Percentiles rank a stretch among this genome's conserved stretches.
Conservation (phyloP, 257 asterid genomes). For the Salvia rosmarinus region DNA sequence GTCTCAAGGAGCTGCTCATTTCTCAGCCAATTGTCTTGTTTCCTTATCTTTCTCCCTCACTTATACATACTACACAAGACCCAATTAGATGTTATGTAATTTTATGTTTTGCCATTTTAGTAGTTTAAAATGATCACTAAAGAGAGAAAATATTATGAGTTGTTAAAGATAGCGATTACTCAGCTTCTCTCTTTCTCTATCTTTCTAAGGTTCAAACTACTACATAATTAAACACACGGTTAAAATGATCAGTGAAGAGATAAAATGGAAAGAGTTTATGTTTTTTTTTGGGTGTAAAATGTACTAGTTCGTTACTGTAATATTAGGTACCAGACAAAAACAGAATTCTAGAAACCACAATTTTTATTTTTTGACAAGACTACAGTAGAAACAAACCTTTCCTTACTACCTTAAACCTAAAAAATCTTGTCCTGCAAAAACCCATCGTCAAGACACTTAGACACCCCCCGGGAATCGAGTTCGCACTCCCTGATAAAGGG, state of each 20-base stretch:
- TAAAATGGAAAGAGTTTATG: no score
- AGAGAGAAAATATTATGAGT: background rate
- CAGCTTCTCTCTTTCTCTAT: no score
- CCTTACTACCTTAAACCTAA: background rate
- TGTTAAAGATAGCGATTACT: no score
- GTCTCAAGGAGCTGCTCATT: slow-evolving; percentile 64
- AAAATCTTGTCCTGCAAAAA: slow-evolving; percentile 17
- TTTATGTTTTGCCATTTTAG: background rate
- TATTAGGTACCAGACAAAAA: background rate
- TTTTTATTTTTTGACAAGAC: background rate
- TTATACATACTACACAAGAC: background rate
- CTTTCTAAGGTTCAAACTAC: no score
- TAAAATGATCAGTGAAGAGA: no score
- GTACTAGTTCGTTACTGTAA: background rate
- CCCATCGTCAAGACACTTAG: background rate
- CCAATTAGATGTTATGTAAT: background rate
- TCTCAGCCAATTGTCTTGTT: slow-evolving; percentile 45
- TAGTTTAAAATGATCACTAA: background rate
- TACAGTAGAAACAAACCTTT: background rate
- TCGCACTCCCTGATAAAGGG: background rate
- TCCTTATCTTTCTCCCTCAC: slow-evolving; percentile 36
- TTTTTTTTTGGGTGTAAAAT: background rate
- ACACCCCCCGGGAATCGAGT: background rate
- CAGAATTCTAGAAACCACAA: slow-evolving; percentile 28
- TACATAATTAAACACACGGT: background rate